phyloP scores from a whole-genome alignment of 1,284 basidiomycete genomes.

The Ustanciosporium gigantosporum region DNA sequence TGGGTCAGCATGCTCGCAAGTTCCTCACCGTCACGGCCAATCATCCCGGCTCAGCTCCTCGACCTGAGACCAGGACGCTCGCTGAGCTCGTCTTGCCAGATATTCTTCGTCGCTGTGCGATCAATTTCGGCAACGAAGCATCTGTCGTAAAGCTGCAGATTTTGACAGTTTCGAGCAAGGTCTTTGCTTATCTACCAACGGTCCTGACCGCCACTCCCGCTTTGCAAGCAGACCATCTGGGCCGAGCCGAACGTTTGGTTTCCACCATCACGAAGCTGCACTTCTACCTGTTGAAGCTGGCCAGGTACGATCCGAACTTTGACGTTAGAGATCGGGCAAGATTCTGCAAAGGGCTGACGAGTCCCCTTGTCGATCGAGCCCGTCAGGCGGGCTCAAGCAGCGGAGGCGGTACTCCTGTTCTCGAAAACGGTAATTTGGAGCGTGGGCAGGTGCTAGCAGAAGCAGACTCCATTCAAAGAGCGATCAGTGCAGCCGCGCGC shows the following conservation, averaged over 20 bases:
- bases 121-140: conserved; percentile 52
- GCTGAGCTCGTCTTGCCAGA: conserved; percentile 51
- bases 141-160: conserved; percentile 43
- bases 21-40: conserved; percentile 2
- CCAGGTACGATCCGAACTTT: conserved; percentile 40
- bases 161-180: conserved; percentile 50
- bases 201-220: conserved; percentile 1
- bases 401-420: background rate
- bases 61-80: conserved; percentile 20
- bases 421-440: background rate
- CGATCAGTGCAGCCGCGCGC: conserved; percentile 7
- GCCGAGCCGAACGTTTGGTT: conserved; percentile 10
- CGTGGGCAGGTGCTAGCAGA: background rate
- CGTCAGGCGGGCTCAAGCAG: background rate
- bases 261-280: conserved; percentile 26
- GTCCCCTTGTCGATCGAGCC: conserved; percentile 9
- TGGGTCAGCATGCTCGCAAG: conserved; percentile 51
- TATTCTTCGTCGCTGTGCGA: conserved; percentile 48
- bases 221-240: conserved; percentile 5
- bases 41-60: background rate
- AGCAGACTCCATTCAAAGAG: conserved; percentile 11
- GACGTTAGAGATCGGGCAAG: conserved; percentile 55
- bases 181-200: conserved; percentile 31
- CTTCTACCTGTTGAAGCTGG: conserved; percentile 48
- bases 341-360: conserved; percentile 49